Base-by-base conservation (phyloP, 345 rosid genomes). In the Rhizophora mangle region DNA sequence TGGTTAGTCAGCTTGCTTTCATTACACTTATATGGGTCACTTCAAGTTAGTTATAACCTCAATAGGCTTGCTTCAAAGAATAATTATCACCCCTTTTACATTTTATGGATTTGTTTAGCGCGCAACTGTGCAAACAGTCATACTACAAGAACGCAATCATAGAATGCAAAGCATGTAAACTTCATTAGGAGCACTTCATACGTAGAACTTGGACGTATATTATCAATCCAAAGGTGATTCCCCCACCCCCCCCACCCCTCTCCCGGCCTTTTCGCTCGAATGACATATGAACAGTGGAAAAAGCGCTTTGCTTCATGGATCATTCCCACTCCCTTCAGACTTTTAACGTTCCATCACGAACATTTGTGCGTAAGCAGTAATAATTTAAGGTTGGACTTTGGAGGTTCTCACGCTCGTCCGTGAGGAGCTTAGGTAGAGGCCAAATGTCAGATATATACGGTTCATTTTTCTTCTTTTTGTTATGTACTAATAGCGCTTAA, bases 1-100 rank as follows among this genome's bases (percentile, higher is more conserved):
- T 58, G 19, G 24, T 75, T 43, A 58, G 76, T 76, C 75, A 70
- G 54, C 64, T 49, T 64, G 69, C 68, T 76, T 67, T 72, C 53
- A 63, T 64, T 68, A 8, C 65, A 62, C 76, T 58, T 62, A 65
- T 67, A 46, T 37, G 10, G 27, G 9, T 36, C 36, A 34, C 20
- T 18, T 37, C 49, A 60, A 31, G 80, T 77, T 74, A 68, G 71
- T 68, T 72, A 67, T 56, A 55, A 15, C 60, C 60, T 22, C 26
- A 56, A 56, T 10, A 66, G 68, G 77, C 60, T 71, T 26, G 58
- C 58, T 51, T 49, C 66, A 31, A 27, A 26, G 51, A 59, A 73
- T 65, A 75, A 78, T 78, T 20, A 78, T 75, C 36, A 57, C 24
- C 13, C n/a, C 27, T 15, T 21, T 32, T 34, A 72, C 37, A 66